A percentile compares a stretch with the other conserved stretches of the same genome.
These are phyloP conservation scores for Ophiocordyceps camponoti-leonardi DNA, from an alignment of 2,329 filamentous ascomycete genomes.

Conservation along the genomic window DNA sequence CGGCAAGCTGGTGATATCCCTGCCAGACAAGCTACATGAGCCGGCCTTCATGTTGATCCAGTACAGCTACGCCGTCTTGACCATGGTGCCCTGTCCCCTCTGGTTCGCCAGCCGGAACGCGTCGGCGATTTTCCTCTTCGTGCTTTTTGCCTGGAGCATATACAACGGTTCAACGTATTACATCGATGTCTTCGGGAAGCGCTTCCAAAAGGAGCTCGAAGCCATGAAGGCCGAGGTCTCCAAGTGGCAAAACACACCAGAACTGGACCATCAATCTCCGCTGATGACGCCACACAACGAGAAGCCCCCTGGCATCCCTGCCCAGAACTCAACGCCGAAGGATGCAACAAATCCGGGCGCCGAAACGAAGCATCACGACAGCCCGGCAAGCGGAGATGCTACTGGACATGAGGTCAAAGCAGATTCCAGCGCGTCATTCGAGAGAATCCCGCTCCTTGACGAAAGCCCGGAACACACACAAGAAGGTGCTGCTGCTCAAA, in stretches of 20 bases:
- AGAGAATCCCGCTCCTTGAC: background rate
- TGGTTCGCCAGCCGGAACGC: slow-evolving; percentile 88
- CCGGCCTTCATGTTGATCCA: slow-evolving; percentile 92
- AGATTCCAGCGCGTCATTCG: background rate
- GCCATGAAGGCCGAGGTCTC: slow-evolving; percentile 73
- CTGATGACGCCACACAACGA: slow-evolving; percentile 14
- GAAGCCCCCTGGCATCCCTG: slow-evolving; percentile 1
- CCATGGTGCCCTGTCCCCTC: slow-evolving; percentile 84
- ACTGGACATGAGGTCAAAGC: background rate
- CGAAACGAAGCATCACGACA: background rate
- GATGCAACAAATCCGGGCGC: slow-evolving; percentile 5
- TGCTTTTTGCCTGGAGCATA: slow-evolving; percentile 85
- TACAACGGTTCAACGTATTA: slow-evolving; percentile 97
- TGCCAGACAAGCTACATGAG: slow-evolving; percentile 65
- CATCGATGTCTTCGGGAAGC: slow-evolving; percentile 92
- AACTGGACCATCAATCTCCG: slow-evolving; percentile 21
- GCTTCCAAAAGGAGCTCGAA: slow-evolving; percentile 93
- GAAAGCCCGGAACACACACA: background rate
- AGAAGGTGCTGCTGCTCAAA: background rate
- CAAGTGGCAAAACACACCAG: slow-evolving; percentile 60
- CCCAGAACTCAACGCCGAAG: slow-evolving; percentile 3
- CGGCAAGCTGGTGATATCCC: slow-evolving; percentile 64
- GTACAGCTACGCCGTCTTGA: slow-evolving; percentile 75
- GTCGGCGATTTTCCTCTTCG: slow-evolving; percentile 56
- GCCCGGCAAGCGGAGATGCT: background rate